Evolutionary conservation across 805 yeast genomes (phyloP), one percentile per base, ranked within the genome.

Genomic region (Millerago galiae): DNA sequence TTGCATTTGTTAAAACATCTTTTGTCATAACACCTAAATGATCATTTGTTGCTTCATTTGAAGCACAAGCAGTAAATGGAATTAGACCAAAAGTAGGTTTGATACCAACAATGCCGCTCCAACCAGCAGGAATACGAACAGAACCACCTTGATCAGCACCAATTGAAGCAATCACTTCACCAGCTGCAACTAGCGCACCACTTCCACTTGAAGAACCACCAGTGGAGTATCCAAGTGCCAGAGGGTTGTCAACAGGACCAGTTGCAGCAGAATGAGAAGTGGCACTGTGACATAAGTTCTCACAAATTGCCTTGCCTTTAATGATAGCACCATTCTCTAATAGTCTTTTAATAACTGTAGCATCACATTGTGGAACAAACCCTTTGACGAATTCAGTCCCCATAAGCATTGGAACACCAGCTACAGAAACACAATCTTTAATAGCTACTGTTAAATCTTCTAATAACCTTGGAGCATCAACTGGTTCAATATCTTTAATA

Each of bases 81-180:
- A 37, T 30, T 11, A 37, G 10, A n/a, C 40, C 40, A 29, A 37
- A 37, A 14, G 40, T 37, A 8, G 40, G 40, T 30, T 37, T 37
- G 9, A 37, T 37, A 29, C 40, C 40, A 30, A 37, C 40, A 21
- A 37, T 29, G 8, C 40, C 40, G 30, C 40, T 29, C 40, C 40
- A 37, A 10, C 34, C 40, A 9, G 40, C 27, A 12, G 40, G 40
- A 12, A 37, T 37, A 16, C 40, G 26, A 29, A 37, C 40, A 29
- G 40, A 37, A 9, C 40, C 40, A 37, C 40, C 40, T 24, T 37
- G 40, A n/a, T 37, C 40, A 18, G 40, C 34, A 13, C 40, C 40
- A 30, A 37, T 37, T 4, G 40, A 37, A n/a, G 40, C 40, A 29
- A 8, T 17, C 6, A 37, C 40, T 37, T 37, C 40, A 7, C 40